Conservation (phyloP, 352 stramenopile genomes). For the Pythium monospermum region DNA sequence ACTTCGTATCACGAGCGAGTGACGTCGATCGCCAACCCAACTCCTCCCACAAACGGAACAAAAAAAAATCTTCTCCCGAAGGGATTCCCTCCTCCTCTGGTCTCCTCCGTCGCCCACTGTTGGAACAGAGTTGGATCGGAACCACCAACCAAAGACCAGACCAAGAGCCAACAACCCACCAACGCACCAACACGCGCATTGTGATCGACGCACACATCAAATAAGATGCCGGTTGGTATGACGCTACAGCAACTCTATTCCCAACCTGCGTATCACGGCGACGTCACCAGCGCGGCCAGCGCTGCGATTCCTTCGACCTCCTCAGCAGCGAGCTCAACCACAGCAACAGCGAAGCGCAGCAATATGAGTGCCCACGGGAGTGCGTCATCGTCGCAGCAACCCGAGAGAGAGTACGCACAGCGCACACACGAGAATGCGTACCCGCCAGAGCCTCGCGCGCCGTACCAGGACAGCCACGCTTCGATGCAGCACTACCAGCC, state of each 20-base stretch:
- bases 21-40: background rate
- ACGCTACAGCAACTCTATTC: slow-evolving; percentile 73
- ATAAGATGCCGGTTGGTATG: slow-evolving; percentile 38
- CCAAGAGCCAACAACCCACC: background rate
- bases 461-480: background rate
- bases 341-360: slow-evolving; percentile 5
- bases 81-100: background rate
- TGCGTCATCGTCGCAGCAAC: slow-evolving; percentile 5
- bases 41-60: background rate
- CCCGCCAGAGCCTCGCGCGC: background rate
- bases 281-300: slow-evolving; percentile 1
- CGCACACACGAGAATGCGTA: background rate
- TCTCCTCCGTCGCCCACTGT: background rate
- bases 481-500: slow-evolving; percentile 9
- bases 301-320: background rate
- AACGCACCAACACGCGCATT: slow-evolving; percentile 2
- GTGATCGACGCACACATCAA: background rate
- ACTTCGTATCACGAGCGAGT: no score
- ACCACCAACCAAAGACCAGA: background rate
- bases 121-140: slow-evolving; percentile 8
- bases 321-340: no score
- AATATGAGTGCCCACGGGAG: no score
- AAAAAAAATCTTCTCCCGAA: no score
- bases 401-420: slow-evolving; percentile 4
- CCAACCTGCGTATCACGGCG: slow-evolving; percentile 27